Base-by-base conservation (phyloP, 768 basidiomycete species). In the Trametes maxima region DNA sequence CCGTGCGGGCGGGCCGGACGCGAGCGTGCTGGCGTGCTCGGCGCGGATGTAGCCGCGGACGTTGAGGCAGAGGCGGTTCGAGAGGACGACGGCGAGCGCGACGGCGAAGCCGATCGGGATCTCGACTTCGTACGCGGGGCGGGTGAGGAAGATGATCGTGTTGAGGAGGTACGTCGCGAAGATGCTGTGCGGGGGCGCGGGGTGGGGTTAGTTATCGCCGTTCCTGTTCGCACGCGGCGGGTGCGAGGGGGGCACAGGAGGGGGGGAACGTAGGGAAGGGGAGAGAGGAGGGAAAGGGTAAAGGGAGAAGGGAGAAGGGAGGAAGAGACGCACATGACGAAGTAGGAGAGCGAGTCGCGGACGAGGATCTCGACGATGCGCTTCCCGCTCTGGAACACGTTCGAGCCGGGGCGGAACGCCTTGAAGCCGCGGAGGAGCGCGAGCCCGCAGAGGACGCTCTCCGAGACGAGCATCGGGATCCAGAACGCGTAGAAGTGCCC, bases 41-140 rank as follows among this genome's bases (percentile, higher is more conserved):
- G 48, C 47, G 57, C 61, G 65, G 54, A 69, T 62, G 65, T 69
- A 66, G 4, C 69, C 68, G 11, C 83, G 82, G 25, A 86, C 80
- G 62, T 85, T 86, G 35, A 86, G 74, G 24, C 82, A 78, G 14
- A 85, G 76, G 21, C 85, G 76, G 67, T 81, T 86, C n/a, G 82
- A 77, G 54, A 86, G 74, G 6, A 84, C 80, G 66, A 82, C 85
- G 0, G 85, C 82, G 71, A 87, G 75, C 1, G 85, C 82, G 21
- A 85, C 76, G 3, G 83, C 77, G 70, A 85, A 87, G 14, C 81
- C 83, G 57, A 86, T 78, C 0, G 85, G 82, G 22, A 84, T 78
- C 72, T 84, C 85, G 14, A 82, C 67, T 7, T 66, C 55, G 25
- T 65, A 28, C 40, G 42, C 52, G 47, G 68, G 57, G 25, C 69